Percentiles rank a stretch among this genome's conserved stretches.
These are phyloP conservation scores for Myxozyma udenii DNA, from an alignment of 805 yeast species.

Conservation along the genomic window DNA sequence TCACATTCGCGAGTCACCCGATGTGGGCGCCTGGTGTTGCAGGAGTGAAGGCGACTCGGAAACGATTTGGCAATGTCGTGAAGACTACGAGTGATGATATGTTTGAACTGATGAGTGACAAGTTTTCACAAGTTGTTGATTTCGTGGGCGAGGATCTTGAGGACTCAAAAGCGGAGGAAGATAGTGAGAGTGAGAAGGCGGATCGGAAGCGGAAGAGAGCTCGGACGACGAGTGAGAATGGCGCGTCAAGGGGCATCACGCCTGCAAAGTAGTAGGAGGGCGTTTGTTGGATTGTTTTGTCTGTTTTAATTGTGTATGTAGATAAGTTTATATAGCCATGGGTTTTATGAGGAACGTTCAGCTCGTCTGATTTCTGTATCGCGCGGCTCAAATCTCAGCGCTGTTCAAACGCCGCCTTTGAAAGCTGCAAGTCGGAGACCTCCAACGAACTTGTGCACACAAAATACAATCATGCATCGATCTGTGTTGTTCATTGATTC, in stretches of 20 bases:
- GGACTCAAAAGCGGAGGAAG: constrained; percentile 3
- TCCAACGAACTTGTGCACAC: no score
- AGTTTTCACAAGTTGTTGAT: constrained; percentile 81
- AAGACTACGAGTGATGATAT: constrained; percentile 69
- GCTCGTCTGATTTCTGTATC: not conserved
- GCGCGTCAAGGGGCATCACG: not conserved
- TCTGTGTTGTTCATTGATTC: no score
- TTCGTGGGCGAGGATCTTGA: constrained; percentile 80
- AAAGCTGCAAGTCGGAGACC: no score
- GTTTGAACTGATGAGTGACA: constrained; percentile 71
- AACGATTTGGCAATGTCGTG: constrained; percentile 86
- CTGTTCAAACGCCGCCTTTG: no score
- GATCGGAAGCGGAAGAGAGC: constrained; percentile 10
- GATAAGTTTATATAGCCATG: not conserved
- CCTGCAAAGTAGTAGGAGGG: not conserved
- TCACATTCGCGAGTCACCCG: constrained; percentile 63
- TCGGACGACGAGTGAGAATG: constrained; percentile 1
- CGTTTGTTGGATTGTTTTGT: not conserved
- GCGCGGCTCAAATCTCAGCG: not conserved
- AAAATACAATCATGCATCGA: no score
- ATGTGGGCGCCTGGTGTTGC: constrained; percentile 66
- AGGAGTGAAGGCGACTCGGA: constrained; percentile 66
- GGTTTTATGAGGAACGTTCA: not conserved
- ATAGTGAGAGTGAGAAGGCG: constrained; percentile 9
- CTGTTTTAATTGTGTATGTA: not conserved